These are phyloP conservation scores for Chionographis japonica DNA, from an alignment of 106 monocot genomes.

Conservation along the genomic window DNA sequence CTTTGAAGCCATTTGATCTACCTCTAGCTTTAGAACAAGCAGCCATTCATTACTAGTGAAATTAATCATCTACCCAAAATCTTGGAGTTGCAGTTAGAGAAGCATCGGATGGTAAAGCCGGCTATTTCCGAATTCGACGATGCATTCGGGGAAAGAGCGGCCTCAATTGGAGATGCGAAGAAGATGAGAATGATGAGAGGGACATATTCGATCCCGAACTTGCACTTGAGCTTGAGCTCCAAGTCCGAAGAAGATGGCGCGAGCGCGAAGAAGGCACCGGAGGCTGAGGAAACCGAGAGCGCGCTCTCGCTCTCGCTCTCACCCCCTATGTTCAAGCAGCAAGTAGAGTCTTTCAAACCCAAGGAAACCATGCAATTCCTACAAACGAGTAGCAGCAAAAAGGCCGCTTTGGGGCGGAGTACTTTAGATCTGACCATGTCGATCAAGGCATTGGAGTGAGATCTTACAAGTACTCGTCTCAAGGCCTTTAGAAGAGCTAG, in stretches of 20 bases:
- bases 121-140: not conserved
- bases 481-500: slow-evolving; percentile 10
- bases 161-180: not conserved
- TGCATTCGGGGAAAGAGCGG: slow-evolving; percentile 9
- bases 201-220: slow-evolving; percentile 13
- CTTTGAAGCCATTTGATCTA: not conserved
- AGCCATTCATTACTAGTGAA: not conserved
- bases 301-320: slow-evolving; percentile 73
- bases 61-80: not conserved
- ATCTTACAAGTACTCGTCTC: slow-evolving; percentile 98
- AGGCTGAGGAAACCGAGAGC: slow-evolving; percentile 41
- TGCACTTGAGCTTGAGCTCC: slow-evolving; percentile 47
- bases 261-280: not conserved
- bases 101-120: not conserved
- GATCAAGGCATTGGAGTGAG: slow-evolving; percentile 98
- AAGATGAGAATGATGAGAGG: slow-evolving; percentile 12
- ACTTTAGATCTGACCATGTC: slow-evolving; percentile 99
- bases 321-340: slow-evolving; percentile 14
- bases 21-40: not conserved
- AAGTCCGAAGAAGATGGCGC: not conserved
- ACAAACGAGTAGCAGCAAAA: slow-evolving; percentile 23
- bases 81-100: slow-evolving; percentile 9
- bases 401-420: slow-evolving; percentile 66
- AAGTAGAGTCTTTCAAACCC: not conserved
- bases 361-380: slow-evolving; percentile 11